Conservation (phyloP, 2,329 filamentous ascomycete genomes). For the Scedosporium apiospermum region DNA sequence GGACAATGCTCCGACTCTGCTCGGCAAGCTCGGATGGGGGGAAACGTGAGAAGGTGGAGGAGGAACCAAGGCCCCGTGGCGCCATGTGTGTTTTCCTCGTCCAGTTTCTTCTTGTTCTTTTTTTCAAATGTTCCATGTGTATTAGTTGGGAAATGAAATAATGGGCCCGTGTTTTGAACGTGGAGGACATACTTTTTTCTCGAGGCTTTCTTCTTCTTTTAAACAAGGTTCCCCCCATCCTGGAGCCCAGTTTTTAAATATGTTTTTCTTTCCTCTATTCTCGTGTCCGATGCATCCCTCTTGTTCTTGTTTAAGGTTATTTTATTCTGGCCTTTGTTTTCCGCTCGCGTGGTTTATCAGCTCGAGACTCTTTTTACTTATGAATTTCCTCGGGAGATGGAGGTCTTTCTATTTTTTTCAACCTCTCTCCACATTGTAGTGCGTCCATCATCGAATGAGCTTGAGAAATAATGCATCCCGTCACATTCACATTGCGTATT, state of each 20-base stretch:
- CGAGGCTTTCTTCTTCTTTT: background rate
- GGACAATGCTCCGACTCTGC: background rate
- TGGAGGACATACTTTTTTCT: background rate
- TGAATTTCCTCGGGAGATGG: background rate
- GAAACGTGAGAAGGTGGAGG: background rate
- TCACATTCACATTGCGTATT: background rate
- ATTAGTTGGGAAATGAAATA: slow-evolving; percentile 2
- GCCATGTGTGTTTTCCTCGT: background rate
- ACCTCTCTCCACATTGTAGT: background rate
- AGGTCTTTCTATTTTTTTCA: background rate
- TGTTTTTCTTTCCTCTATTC: background rate
- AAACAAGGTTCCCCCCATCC: too few relatives aligned
- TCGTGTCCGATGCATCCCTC: background rate
- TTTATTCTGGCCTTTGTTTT: slow-evolving; percentile 1
- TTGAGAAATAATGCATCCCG: background rate
- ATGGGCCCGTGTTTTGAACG: slow-evolving; percentile 2
- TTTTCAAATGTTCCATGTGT: background rate
- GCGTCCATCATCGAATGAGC: background rate
- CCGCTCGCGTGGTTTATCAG: background rate
- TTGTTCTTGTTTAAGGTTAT: background rate
- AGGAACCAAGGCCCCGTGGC: background rate
- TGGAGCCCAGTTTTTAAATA: background rate
- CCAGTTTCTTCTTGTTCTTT: slow-evolving; percentile 1
- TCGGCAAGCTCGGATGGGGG: background rate
- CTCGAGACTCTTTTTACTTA: background rate